Evolutionary conservation across 2,329 filamentous ascomycete species (phyloP), one percentile per base, ranked within the genome.

Genomic region (Aureobasidium sp.): DNA sequence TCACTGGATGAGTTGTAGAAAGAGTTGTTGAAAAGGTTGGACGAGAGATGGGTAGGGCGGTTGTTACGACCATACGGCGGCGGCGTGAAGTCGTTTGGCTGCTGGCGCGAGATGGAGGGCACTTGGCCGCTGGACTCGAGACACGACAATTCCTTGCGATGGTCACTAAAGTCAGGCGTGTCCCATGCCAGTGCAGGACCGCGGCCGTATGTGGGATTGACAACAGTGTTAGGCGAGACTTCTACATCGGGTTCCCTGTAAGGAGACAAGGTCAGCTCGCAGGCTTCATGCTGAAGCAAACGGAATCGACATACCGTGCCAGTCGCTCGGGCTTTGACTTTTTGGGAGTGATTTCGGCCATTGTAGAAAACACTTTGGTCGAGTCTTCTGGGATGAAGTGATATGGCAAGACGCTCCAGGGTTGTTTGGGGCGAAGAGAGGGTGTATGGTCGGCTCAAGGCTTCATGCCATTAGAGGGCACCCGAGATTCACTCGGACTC

Each of bases 1-100:
- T 92, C 89, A 76, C 82, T 87, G 37, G 87, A 90, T 70, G 91
- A 86, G 73, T 91, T 85, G 75, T 85, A 88, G 74, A 91, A 91
- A 72, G 79, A 88, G 21, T 58, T 48, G 16, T 29, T 58, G 63
- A 77, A 80, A 45, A 79, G 73, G 62, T 73, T 77, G 42, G 75
- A 73, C 25, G 77, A 72, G 72, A 79, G 76, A 47, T 69, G 67
- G 21, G 68, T 37, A 60, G 64, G 59, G 62, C 65, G 62, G 32
- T 67, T 69, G 34, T 70, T 68, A 41, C 67, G 67, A 45, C 73
- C 72, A 68, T 75, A 59, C 47, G 66, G 69, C 48, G 63, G 64
- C 58, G 65, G 37, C 63, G 64, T 9, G 65, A 66, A 58, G 66
- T 83, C 84, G 63, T 79, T 76, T 63, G 79, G 77, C 39, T 78